phyloP scores from a whole-genome alignment of 1,284 basidiomycete species.

The Taiwanofungus camphoratus region DNA sequence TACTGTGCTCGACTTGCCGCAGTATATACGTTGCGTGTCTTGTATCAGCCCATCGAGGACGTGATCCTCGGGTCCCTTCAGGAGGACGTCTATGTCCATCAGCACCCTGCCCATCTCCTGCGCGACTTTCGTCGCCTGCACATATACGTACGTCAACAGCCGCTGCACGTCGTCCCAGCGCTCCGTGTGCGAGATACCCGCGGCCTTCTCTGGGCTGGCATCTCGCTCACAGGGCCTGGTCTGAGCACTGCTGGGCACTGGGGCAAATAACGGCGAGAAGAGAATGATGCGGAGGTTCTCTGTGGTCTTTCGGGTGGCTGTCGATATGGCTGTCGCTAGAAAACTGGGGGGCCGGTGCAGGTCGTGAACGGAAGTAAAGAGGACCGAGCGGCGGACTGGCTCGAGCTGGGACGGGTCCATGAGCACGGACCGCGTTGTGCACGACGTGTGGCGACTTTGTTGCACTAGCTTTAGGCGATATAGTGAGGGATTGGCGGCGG shows the following conservation, averaged over 20 bases:
- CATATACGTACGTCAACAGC: slow-evolving; percentile 68
- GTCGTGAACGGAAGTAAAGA: slow-evolving; percentile 47
- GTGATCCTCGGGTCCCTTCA: slow-evolving; percentile 42
- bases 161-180: slow-evolving; percentile 58
- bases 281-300: slow-evolving; percentile 56
- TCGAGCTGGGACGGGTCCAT: too few species aligned
- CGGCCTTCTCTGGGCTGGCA: background rate
- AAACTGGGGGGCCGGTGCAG: slow-evolving; percentile 44
- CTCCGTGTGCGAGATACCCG: slow-evolving; percentile 41
- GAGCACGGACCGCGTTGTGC: too few species aligned
- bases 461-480: too few species aligned
- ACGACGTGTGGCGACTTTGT: too few species aligned
- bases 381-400: slow-evolving; percentile 31
- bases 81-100: slow-evolving; percentile 64
- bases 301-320: slow-evolving; percentile 41
- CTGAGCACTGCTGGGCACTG: slow-evolving; percentile 9
- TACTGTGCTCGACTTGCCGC: slow-evolving; percentile 17
- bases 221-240: background rate
- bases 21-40: slow-evolving; percentile 23
- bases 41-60: slow-evolving; percentile 32
- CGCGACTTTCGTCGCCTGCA: slow-evolving; percentile 66
- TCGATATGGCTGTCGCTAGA: slow-evolving; percentile 45
- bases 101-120: slow-evolving; percentile 59
- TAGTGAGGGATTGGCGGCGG: too few species aligned
- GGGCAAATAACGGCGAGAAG: slow-evolving; percentile 50